Base-by-base conservation (phyloP, 2,329 filamentous ascomycete species). In the Arthroderma sp. region DNA sequence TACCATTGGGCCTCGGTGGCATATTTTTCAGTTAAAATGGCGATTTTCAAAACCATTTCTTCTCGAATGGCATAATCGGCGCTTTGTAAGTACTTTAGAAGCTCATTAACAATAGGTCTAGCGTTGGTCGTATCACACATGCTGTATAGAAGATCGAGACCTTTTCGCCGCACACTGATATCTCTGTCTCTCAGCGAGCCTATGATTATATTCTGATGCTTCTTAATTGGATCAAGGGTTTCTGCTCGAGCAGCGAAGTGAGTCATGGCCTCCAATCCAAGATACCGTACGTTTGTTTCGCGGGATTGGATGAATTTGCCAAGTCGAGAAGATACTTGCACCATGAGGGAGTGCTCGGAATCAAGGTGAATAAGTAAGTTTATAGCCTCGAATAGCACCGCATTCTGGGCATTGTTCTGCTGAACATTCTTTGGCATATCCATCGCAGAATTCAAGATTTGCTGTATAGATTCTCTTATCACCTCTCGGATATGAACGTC, bases 1-100 rank as follows among this genome's bases (percentile, higher is more conserved):
- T 98, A 98, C 91, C 91, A 98, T 68, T 96, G 89, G 15, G 94
- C 86, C 58, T 98, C 91, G 0, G 88, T 95, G 27, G 91, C 91
- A 61, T 98, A 98, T 61, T 96, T 96, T 62, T 98, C 91, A 0
- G 93, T 96, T 52, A 98, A 66, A 58, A 98, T 98, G 43, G 91
- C 91, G 65, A 98, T 94, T 68, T 98, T 98, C 51, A 98, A 72
- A 3, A 96, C 91, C 91, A 98, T 98, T 64, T 98, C 91, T 68
- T 98, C 93, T 51, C 93, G 80, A 56, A 98, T 95, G 4, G 89
- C 89, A 63, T 94, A 98, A 64, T 98, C 91, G 40, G 91, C 91
- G 45, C 86, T 94, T 58, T 95, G 89, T 6, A 98, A 75, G 63
- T 95, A 96, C 54, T 89, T 86, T 43, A 98, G 68, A 42, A 98